A percentile compares a stretch with the other conserved stretches of the same genome.
phyloP scores from a whole-genome alignment of 371 early-diverging fungal genomes.

The Parasitella parasitica region DNA sequence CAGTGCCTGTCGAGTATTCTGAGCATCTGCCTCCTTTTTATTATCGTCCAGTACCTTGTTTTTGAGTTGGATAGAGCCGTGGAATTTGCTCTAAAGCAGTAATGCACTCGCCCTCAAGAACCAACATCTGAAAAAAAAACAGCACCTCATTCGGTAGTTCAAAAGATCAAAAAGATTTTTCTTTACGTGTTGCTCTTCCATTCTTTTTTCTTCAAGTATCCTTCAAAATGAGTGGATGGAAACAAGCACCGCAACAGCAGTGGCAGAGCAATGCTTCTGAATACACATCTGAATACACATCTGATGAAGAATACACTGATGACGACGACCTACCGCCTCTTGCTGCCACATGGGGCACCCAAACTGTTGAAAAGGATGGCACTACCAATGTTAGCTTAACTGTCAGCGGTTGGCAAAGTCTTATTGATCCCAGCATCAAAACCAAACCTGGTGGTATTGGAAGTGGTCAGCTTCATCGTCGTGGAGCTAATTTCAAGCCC shows the following conservation, averaged over 20 bases:
- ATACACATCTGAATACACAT: neutral
- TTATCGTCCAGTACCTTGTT: too few relatives aligned
- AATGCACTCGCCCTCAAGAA: neutral
- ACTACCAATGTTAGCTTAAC: conserved; percentile 28
- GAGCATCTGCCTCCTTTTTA: too few relatives aligned
- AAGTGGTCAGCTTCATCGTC: conserved; percentile 46
- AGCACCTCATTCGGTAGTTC: neutral
- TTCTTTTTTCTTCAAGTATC: neutral
- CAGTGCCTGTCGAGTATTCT: too few relatives aligned
- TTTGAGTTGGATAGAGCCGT: too few relatives aligned
- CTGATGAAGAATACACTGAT: neutral
- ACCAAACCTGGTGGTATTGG: conserved; percentile 40
- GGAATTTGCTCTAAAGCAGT: neutral
- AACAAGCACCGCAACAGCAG: neutral
- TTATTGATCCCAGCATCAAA: conserved; percentile 44
- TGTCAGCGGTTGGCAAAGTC: conserved; percentile 36
- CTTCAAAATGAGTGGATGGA: neutral
- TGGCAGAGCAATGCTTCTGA: neutral
- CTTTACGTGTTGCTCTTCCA: neutral
- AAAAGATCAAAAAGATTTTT: neutral
- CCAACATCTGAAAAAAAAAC: too few relatives aligned
- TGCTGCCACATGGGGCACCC: conserved; percentile 5
- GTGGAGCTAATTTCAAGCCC: conserved; percentile 46
- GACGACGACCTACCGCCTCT: conserved; percentile 7
- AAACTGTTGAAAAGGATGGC: neutral